Percentiles rank a stretch among this genome's conserved stretches.
Evolutionary conservation across 768 basidiomycete genomes (phyloP).

Genomic region (Thelephora ganbajun): DNA sequence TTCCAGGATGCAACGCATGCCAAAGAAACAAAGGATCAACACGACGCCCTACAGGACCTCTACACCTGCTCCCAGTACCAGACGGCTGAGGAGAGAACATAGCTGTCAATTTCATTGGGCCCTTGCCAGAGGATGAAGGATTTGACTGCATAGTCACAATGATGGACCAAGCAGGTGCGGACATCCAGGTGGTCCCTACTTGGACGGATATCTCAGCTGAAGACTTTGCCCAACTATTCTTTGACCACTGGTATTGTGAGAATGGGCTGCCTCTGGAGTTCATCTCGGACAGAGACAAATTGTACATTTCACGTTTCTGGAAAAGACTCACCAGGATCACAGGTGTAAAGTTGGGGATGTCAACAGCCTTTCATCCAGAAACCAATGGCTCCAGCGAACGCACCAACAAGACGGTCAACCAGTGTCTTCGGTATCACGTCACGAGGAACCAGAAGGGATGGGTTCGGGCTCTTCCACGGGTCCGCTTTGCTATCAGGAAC

Average conservation of each 20-base stretch:
- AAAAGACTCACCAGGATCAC: conserved; percentile 11
- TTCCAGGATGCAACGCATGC: conserved; percentile 18
- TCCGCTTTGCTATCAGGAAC: conserved; percentile 15
- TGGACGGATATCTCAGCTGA: conserved; percentile 6
- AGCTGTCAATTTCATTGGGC: conserved; percentile 19
- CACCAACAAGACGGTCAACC: conserved; percentile 14
- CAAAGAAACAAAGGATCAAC: conserved; percentile 20
- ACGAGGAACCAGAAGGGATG: conserved; percentile 11
- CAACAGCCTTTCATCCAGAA: conserved; percentile 22
- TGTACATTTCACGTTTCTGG: conserved; percentile 24
- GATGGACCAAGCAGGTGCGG: conserved; percentile 10
- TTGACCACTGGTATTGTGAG: conserved; percentile 17
- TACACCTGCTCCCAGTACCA: conserved; percentile 12
- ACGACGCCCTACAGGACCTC: conserved; percentile 11
- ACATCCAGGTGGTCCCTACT: conserved; percentile 6
- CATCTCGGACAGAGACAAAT: conserved; percentile 18
- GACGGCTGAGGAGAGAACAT: conserved; percentile 11
- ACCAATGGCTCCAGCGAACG: conserved; percentile 23
- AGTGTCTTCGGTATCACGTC: conserved; percentile 12
- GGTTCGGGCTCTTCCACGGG: conserved; percentile 7
- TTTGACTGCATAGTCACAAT: conserved; percentile 15
- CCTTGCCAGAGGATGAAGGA: conserved; percentile 14
- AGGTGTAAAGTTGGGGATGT: conserved; percentile 18
- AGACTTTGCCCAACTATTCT: conserved; percentile 12
- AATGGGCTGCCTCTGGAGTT: conserved; percentile 17